Conservation (phyloP, 2,329 filamentous ascomycete genomes). For the Penicillium sp. region DNA sequence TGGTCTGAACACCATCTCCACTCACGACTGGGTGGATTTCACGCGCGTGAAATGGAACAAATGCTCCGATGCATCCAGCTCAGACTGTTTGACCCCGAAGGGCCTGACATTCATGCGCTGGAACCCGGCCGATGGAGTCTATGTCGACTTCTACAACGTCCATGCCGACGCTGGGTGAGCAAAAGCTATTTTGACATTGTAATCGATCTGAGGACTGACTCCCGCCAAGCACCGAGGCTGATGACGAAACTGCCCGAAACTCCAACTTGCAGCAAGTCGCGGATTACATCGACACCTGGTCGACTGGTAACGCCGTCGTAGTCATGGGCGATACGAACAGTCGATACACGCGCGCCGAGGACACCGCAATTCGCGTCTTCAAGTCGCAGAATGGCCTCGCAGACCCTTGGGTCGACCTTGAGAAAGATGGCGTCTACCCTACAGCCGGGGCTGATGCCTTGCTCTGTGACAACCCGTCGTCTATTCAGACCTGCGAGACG, state of each 20-base stretch:
- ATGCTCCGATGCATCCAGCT: slow-evolving; percentile 52
- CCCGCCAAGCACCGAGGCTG: slow-evolving; percentile 43
- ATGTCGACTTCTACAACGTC: slow-evolving; percentile 65
- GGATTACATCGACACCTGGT: slow-evolving; percentile 57
- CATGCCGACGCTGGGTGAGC: slow-evolving; percentile 63
- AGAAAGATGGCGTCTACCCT: slow-evolving; percentile 51
- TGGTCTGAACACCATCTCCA: slow-evolving; percentile 64
- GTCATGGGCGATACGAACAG: slow-evolving; percentile 67
- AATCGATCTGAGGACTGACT: background rate
- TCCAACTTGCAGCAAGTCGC: slow-evolving; percentile 61
- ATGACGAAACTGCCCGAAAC: slow-evolving; percentile 57
- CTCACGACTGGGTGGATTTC: slow-evolving; percentile 58
- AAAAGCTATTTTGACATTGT: background rate
- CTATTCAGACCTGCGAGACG: slow-evolving; percentile 58
- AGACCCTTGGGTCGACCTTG: slow-evolving; percentile 62
- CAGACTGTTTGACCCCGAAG: slow-evolving; percentile 67
- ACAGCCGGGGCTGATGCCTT: slow-evolving; percentile 37
- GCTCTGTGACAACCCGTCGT: slow-evolving; percentile 60
- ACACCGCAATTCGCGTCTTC: slow-evolving; percentile 54
- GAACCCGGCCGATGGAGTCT: slow-evolving; percentile 53
- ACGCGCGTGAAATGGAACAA: slow-evolving; percentile 58
- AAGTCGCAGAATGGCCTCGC: slow-evolving; percentile 53
- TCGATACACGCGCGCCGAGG: slow-evolving; percentile 59
- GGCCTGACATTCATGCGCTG: slow-evolving; percentile 68
- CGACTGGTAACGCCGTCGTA: slow-evolving; percentile 61